phyloP scores from a whole-genome alignment of 257 asterid genomes.

The Misopates orontium region DNA sequence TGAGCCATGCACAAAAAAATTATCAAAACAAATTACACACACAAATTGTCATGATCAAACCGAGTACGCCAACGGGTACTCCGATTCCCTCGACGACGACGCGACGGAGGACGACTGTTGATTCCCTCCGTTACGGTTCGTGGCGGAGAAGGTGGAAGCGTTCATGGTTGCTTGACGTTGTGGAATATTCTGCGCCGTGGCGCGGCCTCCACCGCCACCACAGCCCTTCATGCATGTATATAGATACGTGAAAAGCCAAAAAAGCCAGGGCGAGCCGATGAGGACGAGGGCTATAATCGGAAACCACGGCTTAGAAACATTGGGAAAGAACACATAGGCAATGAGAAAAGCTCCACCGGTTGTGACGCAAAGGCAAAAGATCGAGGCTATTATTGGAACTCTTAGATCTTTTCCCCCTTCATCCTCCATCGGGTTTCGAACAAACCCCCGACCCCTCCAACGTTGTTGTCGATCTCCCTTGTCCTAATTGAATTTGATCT shows the following conservation, averaged over 20 bases:
- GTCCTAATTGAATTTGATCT: neutral
- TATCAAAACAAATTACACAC: too few species aligned
- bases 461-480: neutral
- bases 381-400: constrained; percentile 53
- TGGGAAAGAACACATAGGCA: constrained; percentile 48
- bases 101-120: neutral
- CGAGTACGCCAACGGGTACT: neutral
- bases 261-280: constrained; percentile 72
- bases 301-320: constrained; percentile 60
- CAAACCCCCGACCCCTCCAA: constrained; percentile 1
- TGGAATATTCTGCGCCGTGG: constrained; percentile 33
- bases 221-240: constrained; percentile 57
- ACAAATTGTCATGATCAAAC: neutral
- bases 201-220: constrained; percentile 6
- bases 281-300: constrained; percentile 56
- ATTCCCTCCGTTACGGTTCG: neutral
- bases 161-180: constrained; percentile 35
- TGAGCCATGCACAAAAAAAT: too few species aligned
- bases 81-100: neutral
- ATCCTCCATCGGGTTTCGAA: constrained; percentile 41
- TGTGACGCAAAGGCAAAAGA: constrained; percentile 56
- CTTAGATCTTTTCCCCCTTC: constrained; percentile 57
- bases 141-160: constrained; percentile 22
- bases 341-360: constrained; percentile 66
- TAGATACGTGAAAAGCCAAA: constrained; percentile 59